A percentile compares a stretch with the other conserved stretches of the same genome.
phyloP scores from a whole-genome alignment of 208 protist species.

The Trypanosoma rangeli region DNA sequence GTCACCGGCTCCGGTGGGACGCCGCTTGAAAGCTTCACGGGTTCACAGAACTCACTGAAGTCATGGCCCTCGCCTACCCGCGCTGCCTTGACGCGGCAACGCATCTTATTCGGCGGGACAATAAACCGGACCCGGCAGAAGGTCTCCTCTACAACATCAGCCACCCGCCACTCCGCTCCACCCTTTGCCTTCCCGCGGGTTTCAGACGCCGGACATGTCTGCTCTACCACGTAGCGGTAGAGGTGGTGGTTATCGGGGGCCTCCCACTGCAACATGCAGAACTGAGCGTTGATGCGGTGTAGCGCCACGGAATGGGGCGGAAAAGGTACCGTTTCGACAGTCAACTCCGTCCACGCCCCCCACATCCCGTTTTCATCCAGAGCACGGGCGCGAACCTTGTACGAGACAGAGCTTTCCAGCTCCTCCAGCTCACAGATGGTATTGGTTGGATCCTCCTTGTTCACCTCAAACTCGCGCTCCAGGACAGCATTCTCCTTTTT shows the following conservation, averaged over 20 bases:
- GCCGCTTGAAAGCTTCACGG: conserved; percentile 64
- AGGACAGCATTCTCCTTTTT: conserved; percentile 1
- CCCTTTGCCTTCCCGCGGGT: conserved; percentile 20
- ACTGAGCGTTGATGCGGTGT: conserved; percentile 76
- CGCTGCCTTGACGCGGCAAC: conserved; percentile 79
- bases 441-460: conserved; percentile 1
- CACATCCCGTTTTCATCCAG: conserved; percentile 77
- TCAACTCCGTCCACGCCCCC: conserved; percentile 67
- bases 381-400: conserved; percentile 65
- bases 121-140: conserved; percentile 69
- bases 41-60: conserved; percentile 79
- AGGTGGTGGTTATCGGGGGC: conserved; percentile 31
- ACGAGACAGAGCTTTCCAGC: conserved; percentile 61
- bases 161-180: conserved; percentile 67
- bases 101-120: conserved; percentile 57
- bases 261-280: conserved; percentile 80
- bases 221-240: conserved; percentile 86
- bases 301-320: conserved; percentile 66
- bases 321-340: conserved; percentile 68
- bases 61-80: conserved; percentile 32
- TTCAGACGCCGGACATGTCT: conserved; percentile 31
- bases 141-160: conserved; percentile 68
- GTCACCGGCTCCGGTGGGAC: conserved; percentile 80
- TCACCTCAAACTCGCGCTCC: conserved; percentile 21
- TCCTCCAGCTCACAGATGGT: conserved; percentile 32